Evolutionary conservation across 768 basidiomycete species (phyloP), one percentile per base, ranked within the genome.

Genomic region (Auriscalpium orientale): DNA sequence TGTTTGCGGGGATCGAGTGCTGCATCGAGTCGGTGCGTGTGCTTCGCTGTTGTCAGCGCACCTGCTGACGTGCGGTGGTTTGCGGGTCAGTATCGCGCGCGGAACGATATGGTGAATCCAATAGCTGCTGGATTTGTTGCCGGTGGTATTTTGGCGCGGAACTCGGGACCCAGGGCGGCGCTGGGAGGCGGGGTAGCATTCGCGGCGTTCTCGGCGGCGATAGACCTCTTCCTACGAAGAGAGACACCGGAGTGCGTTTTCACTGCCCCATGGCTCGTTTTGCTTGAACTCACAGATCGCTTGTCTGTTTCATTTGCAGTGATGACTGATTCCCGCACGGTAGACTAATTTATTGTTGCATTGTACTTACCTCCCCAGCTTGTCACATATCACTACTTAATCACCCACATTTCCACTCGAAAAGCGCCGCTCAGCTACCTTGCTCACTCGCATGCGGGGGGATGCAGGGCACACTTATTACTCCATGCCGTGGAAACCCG

Each of bases 1-100:
- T 98, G 46, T 98, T 91, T 68, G 87, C 93, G n/a, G 94, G 95
- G 28, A 84, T 91, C 8, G 95, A 98, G 72, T 98, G 95, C 64
- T 85, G 92, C 55, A 87, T 98, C 54, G 95, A 98, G 74, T 89
- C 86, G 62, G 95, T 90, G 71, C 67, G 93, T 84, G 15, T 18
- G 46, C 35, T 2, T n/a, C 4, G 22, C 33, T 8, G 8, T 44
- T 15, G 18, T 18, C 56, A 34, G 51, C 18, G 22, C 35, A 18
- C 40, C 46, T 3, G 18, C 21, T 46, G 22, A 18, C 13, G 11
- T 15, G 21, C 16, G 6, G 48, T 49, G 16, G 34, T 28, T 28
- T 28, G 28, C 28, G 28, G 28, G 28, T 28, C 58, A 97, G 95
- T 98, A 97, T 71, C 92, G 95, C 46, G 95, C 92, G 9, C 93